Evolutionary conservation across 495 filamentous ascomycete species (phyloP).

Genomic region (Acidomyces sp.): DNA sequence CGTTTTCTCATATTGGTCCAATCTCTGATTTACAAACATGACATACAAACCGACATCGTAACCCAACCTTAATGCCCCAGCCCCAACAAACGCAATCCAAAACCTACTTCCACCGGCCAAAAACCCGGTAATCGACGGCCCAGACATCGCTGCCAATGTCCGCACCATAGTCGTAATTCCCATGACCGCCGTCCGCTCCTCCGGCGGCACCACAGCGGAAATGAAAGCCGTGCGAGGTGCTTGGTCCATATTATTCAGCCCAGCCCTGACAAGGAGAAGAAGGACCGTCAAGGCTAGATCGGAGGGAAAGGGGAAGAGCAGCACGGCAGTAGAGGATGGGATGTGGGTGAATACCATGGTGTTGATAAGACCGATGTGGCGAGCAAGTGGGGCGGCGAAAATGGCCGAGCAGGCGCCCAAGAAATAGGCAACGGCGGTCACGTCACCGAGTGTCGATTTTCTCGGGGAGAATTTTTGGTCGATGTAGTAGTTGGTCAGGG

Average conservation of each 20-base stretch:
- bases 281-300: constrained; percentile 49
- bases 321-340: constrained; percentile 59
- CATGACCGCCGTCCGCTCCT: constrained; percentile 58
- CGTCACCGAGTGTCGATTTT: constrained; percentile 55
- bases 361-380: constrained; percentile 64
- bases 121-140: constrained; percentile 59
- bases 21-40: constrained; percentile 39
- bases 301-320: constrained; percentile 51
- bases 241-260: constrained; percentile 66
- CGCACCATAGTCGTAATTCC: constrained; percentile 27
- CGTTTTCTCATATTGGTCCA: constrained; percentile 15
- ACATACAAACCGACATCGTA: constrained; percentile 65
- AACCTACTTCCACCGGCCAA: constrained; percentile 48
- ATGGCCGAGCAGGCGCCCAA: constrained; percentile 56
- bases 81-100: constrained; percentile 58
- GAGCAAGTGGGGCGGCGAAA: constrained; percentile 60
- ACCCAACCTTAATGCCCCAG: constrained; percentile 51
- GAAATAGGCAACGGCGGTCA: constrained; percentile 55
- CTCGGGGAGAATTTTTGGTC: constrained; percentile 60
- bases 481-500: constrained; percentile 38
- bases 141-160: constrained; percentile 32
- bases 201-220: constrained; percentile 52
- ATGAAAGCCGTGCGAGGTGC: constrained; percentile 71
- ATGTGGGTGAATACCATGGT: constrained; percentile 84
- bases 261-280: constrained; percentile 46